These are phyloP conservation scores for Fusarium torreyae DNA, from an alignment of 2,329 filamentous ascomycete species.

Conservation along the genomic window DNA sequence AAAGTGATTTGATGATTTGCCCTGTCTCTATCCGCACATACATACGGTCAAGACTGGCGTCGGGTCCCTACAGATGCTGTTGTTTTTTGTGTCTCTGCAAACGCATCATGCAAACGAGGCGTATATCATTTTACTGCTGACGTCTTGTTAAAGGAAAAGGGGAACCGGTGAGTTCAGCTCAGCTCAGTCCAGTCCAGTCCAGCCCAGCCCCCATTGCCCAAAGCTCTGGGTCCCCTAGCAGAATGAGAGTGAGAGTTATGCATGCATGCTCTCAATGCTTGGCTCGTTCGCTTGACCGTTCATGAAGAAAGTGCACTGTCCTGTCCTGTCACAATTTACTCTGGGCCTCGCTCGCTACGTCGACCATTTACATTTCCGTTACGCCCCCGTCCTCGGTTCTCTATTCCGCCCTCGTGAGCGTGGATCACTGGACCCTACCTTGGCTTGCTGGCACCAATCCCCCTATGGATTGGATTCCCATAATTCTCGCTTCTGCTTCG, in stretches of 20 bases:
- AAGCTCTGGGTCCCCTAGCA: conserved; percentile 4
- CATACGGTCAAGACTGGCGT: conserved; percentile 9
- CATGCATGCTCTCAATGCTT: background rate
- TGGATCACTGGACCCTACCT: conserved; percentile 20
- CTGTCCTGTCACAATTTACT: conserved; percentile 8
- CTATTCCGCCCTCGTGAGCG: conserved; percentile 38
- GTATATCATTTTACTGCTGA: conserved; percentile 15
- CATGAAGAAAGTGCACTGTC: conserved; percentile 25
- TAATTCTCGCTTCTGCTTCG: conserved; percentile 39
- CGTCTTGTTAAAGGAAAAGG: background rate
- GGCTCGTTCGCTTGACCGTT: conserved; percentile 25
- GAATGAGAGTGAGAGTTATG: no score
- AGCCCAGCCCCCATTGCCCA: background rate
- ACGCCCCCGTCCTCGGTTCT: conserved; percentile 34
- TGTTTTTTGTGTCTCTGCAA: background rate
- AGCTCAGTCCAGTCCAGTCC: background rate
- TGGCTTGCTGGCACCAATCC: conserved; percentile 22
- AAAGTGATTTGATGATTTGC: conserved; percentile 30
- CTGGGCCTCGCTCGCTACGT: conserved; percentile 33
- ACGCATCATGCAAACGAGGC: conserved; percentile 6
- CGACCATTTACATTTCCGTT: conserved; percentile 36
- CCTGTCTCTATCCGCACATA: conserved; percentile 15
- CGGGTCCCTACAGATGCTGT: conserved; percentile 30
- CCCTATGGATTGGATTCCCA: conserved; percentile 25
- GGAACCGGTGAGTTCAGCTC: conserved; percentile 16